Evolutionary conservation across 257 asterid genomes (phyloP), one percentile per base, ranked within the genome.

Genomic region (Marsdenia floribunda): DNA sequence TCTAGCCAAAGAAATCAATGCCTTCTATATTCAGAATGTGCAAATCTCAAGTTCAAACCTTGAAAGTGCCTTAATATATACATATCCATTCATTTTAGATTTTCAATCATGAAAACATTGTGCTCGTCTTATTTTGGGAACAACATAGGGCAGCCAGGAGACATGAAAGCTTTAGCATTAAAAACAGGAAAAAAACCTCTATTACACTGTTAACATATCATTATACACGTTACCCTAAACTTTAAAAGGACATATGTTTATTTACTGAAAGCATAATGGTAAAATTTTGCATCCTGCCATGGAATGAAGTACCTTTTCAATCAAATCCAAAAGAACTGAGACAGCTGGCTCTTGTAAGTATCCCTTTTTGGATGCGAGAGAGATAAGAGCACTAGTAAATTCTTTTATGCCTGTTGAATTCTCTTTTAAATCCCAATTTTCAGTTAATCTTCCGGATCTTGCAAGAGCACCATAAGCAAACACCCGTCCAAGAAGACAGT

Each of bases 391-490:
- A 71, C 83, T 78, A 18, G 87, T 83, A 81, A 89, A 89, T 79
- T 92, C 94, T 82, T 85, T 89, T 80, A 95, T 74, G 33, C 78
- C 82, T 37, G 84, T 81, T 72, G 96, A 79, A 72, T 87, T 76
- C 46, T 81, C 83, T 82, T 84, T 82, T 14, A 79, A 76, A 44
- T 29, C 81, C 93, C 88, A 86, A 82, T 89, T 98, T 78, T 83
- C 86, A 42, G 89, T 79, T 33, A 95, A 86, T 80, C 88, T 90
- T 81, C 98, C 99, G 22, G 98, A 95, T 86, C 98, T 84, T 70
- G 96, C 96, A 78, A 92, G 83, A 78, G 99, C 96, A 77, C 96
- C 98, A 81, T 95, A 95, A 73, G 98, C 93, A 90, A 95, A 92
- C 83, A 95, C 83, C 57, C 96, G 98, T 9, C 99, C 99, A 70